These are phyloP conservation scores for Boletus reticulatus DNA, from an alignment of 768 basidiomycete species.

Conservation along the genomic window DNA sequence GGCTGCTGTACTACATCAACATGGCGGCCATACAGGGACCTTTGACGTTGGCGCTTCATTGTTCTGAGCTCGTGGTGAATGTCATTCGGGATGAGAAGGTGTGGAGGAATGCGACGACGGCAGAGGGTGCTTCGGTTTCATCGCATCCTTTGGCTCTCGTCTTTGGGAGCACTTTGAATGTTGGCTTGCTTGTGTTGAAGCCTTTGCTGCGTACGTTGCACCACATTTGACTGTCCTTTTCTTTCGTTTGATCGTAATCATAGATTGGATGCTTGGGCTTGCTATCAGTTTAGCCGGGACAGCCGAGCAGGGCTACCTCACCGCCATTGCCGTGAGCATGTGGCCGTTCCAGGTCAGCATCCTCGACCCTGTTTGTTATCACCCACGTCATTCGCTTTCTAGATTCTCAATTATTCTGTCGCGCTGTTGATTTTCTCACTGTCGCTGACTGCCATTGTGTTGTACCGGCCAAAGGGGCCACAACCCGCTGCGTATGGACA, in stretches of 20 bases:
- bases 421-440: conserved; percentile 21
- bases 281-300: conserved; percentile 18
- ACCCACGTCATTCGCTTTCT: not conserved
- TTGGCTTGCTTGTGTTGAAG: conserved; percentile 18
- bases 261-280: conserved; percentile 35
- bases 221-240: not conserved
- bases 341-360: conserved; percentile 23
- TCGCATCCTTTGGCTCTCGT: conserved; percentile 21
- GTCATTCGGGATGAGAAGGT: conserved; percentile 27
- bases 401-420: conserved; percentile 29
- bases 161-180: conserved; percentile 19
- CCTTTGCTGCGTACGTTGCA: conserved; percentile 27
- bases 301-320: conserved; percentile 10
- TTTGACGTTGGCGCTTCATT: conserved; percentile 29
- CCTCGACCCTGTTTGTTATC: not conserved
- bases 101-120: conserved; percentile 25
- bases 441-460: conserved; percentile 9
- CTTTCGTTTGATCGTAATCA: not conserved
- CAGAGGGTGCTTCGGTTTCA: conserved; percentile 14
- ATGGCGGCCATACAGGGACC: conserved; percentile 28
- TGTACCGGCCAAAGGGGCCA: conserved; percentile 17
- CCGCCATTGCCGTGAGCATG: conserved; percentile 23
- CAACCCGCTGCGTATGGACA: conserved; percentile 35
- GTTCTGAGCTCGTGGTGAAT: conserved; percentile 27
- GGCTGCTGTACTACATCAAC: conserved; percentile 25